Conservation (phyloP, 257 asterid genomes). For the Solanum medicagineum region DNA sequence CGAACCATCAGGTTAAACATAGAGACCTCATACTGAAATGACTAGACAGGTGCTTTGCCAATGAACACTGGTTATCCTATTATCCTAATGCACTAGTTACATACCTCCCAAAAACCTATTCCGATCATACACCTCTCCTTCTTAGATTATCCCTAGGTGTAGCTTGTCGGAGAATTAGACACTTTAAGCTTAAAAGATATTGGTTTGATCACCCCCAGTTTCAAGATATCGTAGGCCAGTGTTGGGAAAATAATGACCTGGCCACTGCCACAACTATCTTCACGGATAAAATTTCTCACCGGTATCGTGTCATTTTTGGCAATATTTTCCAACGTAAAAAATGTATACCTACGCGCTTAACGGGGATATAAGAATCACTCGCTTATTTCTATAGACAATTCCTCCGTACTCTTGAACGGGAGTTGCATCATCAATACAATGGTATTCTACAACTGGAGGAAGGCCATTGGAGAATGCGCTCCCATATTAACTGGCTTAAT, state of each 20-base stretch:
- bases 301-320: too few species aligned
- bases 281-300: too few species aligned
- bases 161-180: too few species aligned
- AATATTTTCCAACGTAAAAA: too few species aligned
- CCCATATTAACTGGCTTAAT: not conserved
- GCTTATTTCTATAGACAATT: not conserved
- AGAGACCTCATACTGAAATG: accelerated
- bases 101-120: not conserved
- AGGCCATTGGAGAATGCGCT: too few species aligned
- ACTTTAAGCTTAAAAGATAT: too few species aligned
- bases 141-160: too few species aligned
- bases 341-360: too few species aligned
- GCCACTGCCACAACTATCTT: too few species aligned
- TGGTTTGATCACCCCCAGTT: not conserved
- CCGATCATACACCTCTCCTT: not conserved
- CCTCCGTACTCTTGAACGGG: not conserved
- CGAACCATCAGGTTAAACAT: accelerated
- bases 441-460: not conserved
- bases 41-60: not conserved
- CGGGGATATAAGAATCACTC: not conserved
- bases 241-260: too few species aligned
- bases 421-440: too few species aligned
- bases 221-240: not conserved
- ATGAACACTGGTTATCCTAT: not conserved
- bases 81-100: not conserved